Evolutionary conservation across 768 basidiomycete genomes (phyloP), one percentile per base, ranked within the genome.

Genomic region (Leccinum broughii): DNA sequence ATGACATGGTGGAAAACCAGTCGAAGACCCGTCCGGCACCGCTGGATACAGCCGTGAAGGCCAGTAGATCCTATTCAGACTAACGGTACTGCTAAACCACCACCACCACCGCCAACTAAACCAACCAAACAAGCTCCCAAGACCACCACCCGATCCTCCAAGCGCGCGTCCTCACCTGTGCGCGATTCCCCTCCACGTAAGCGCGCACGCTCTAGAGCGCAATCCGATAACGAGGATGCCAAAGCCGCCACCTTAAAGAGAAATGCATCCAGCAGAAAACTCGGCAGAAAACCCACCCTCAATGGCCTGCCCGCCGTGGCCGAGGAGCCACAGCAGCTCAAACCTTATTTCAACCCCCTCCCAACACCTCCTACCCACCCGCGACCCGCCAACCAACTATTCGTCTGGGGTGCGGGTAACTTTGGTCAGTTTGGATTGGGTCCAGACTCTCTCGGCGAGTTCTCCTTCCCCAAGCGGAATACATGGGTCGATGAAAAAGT

Each of bases 391-490:
- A 81, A 85, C 14, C 81, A 88, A 46, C 79, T 95, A 17, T 96
- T 95, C 64, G 88, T 84, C 8, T 98, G 92, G 85, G 96, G 96
- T 7, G 87, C 89, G 11, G 95, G 94, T 28, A 95, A 96, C 74
- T 93, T 94, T 77, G 95, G 95, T 32, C 95, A 98, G 74, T 90
- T 97, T 68, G 97, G 95, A 34, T 84, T 96, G 79, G 96, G 96
- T 39, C 85, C 86, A 4, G 85, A 87, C 63, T 70, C 77, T 53
- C 77, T 93, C 34, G 85, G 80, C 59, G 93, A 96, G 73, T 81
- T 89, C 58, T 76, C 81, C 56, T 88, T 87, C 64, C 95, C 95
- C 9, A 88, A 83, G 68, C 83, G 87, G 58, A 94, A 92, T 71
- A 62, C 74, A 0, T 92, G 89, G 88, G 81, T 92, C 24, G 88